These are phyloP conservation scores for Chlorella ohadii DNA, from an alignment of 139 green algal genomes.

Conservation along the genomic window DNA sequence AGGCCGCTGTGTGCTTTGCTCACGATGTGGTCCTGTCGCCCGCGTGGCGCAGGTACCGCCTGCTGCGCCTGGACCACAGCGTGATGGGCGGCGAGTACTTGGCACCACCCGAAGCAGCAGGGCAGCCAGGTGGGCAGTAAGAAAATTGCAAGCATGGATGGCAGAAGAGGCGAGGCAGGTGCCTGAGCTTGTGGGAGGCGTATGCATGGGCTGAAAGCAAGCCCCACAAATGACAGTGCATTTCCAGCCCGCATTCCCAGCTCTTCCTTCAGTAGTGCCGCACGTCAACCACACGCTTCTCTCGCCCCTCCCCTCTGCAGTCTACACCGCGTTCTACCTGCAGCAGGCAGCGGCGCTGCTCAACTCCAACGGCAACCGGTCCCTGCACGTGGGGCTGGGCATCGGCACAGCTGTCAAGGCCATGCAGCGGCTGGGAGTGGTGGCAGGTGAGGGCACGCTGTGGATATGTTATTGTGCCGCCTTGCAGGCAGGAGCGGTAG, in stretches of 20 bases:
- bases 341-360: slow-evolving; percentile 20
- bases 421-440: slow-evolving; percentile 30
- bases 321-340: slow-evolving; percentile 39
- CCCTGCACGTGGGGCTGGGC: slow-evolving; percentile 31
- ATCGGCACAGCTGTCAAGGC: slow-evolving; percentile 24
- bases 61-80: slow-evolving; percentile 36
- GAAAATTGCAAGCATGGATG: too few species aligned
- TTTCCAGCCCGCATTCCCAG: too few species aligned
- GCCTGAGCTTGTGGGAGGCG: too few species aligned
- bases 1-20: too few species aligned
- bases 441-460: slow-evolving; percentile 7
- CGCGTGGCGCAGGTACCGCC: slow-evolving; percentile 26
- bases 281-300: too few species aligned
- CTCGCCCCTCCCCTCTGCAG: not conserved
- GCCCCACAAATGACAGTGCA: too few species aligned
- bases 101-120: slow-evolving; percentile 13
- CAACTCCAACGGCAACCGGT: not conserved
- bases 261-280: too few species aligned
- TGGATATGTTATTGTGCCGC: too few species aligned
- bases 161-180: too few species aligned
- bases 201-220: too few species aligned
- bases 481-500: too few species aligned
- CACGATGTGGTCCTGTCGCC: too few species aligned
- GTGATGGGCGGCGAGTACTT: slow-evolving; percentile 33
- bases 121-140: slow-evolving; percentile 4